Evolutionary conservation across 1,284 basidiomycete genomes (phyloP).

Genomic region (Tylopilus orsonianus): DNA sequence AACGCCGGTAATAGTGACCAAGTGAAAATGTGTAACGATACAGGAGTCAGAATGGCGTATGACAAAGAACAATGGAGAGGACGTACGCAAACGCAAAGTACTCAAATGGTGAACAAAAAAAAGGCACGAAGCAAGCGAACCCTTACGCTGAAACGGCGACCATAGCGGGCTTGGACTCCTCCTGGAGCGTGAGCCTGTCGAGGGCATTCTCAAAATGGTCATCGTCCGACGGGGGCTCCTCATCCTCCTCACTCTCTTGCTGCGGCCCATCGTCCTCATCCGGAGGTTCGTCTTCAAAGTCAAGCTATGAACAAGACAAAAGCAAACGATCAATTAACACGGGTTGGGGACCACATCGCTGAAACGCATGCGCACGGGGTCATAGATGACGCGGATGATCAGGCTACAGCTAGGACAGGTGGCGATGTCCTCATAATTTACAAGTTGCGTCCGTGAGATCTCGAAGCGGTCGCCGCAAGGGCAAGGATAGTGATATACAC

Average conservation of each 20-base stretch:
- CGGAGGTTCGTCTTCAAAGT: conserved; percentile 68
- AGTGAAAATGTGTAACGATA: too few species aligned
- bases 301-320: conserved; percentile 47
- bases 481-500: conserved; percentile 94
- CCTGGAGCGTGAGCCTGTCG: conserved; percentile 56
- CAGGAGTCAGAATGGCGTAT: too few species aligned
- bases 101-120: too few species aligned
- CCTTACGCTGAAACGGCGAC: conserved; percentile 23
- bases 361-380: conserved; percentile 70
- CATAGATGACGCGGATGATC: conserved; percentile 91
- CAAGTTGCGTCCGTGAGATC: conserved; percentile 85
- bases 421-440: conserved; percentile 93
- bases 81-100: too few species aligned
- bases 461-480: conserved; percentile 99
- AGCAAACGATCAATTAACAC: neutral
- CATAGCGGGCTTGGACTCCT: conserved; percentile 13
- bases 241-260: conserved; percentile 40
- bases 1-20: too few species aligned
- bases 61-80: too few species aligned
- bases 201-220: conserved; percentile 63
- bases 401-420: conserved; percentile 96
- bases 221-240: conserved; percentile 43
- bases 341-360: neutral
- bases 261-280: conserved; percentile 40
- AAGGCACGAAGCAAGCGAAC: too few species aligned